These are phyloP conservation scores for Oryza meyeriana DNA, from an alignment of 176 grass and related monocot genomes.

Conservation along the genomic window DNA sequence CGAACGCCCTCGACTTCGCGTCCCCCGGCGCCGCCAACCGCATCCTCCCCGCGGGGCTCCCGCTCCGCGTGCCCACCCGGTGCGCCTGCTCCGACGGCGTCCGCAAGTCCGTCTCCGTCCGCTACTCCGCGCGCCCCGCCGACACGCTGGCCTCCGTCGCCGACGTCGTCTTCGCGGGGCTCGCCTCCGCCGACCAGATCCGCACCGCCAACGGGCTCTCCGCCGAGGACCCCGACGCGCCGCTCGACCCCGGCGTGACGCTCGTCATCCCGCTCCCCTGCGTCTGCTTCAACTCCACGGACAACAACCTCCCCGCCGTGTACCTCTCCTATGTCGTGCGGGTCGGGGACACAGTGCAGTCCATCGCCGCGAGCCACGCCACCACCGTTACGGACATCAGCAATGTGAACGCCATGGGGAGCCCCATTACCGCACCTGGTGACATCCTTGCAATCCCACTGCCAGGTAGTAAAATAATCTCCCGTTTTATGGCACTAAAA, in stretches of 20 bases:
- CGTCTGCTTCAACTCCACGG: slow-evolving; percentile 78
- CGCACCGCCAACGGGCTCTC: slow-evolving; percentile 70
- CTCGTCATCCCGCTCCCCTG: slow-evolving; percentile 77
- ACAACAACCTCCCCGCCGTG: slow-evolving; percentile 70
- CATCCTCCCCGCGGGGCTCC: slow-evolving; percentile 66
- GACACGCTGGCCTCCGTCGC: slow-evolving; percentile 72
- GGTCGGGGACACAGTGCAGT: slow-evolving; percentile 55
- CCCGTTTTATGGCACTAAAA: background rate
- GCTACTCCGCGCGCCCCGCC: slow-evolving; percentile 50
- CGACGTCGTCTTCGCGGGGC: slow-evolving; percentile 57
- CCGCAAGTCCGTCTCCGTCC: slow-evolving; percentile 64
- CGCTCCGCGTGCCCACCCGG: slow-evolving; percentile 60
- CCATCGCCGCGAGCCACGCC: slow-evolving; percentile 49
- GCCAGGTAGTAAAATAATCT: slow-evolving; percentile 58
- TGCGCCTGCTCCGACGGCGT: slow-evolving; percentile 76
- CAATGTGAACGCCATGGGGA: slow-evolving; percentile 88
- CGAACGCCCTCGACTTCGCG: slow-evolving; percentile 63
- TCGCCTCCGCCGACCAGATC: slow-evolving; percentile 76
- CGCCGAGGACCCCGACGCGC: slow-evolving; percentile 46
- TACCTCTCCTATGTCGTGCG: slow-evolving; percentile 83
- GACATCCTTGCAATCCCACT: slow-evolving; percentile 87
- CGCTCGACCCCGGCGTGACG: slow-evolving; percentile 34
- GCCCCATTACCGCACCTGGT: slow-evolving; percentile 52
- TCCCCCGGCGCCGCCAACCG: slow-evolving; percentile 50
- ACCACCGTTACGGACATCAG: slow-evolving; percentile 83